A percentile compares a stretch with the other conserved stretches of the same genome.
Evolutionary conservation across 148 eudicot genomes (phyloP).

Genomic region (Chenopodium quinoa): DNA sequence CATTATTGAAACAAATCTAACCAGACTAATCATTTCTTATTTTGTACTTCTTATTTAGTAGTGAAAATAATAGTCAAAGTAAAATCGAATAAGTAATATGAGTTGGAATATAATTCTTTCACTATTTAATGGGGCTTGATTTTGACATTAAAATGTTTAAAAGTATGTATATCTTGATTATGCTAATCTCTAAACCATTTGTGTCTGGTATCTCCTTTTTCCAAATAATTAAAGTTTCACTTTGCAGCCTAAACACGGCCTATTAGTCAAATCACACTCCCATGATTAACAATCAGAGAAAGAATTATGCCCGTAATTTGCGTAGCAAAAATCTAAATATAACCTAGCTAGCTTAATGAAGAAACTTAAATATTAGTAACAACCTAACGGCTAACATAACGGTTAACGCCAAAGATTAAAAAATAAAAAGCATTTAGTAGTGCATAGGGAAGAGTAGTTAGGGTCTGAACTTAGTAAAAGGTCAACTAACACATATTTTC

Average conservation of each 20-base stretch:
- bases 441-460: neutral
- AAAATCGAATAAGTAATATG: too few species aligned
- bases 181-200: neutral
- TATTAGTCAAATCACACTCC: slow-evolving; percentile 11
- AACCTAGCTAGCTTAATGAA: too few species aligned
- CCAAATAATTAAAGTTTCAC: too few species aligned
- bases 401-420: too few species aligned
- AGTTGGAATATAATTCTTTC: too few species aligned
- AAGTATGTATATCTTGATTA: neutral
- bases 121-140: slow-evolving; percentile 2
- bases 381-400: neutral
- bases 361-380: neutral
- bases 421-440: neutral
- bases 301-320: slow-evolving; percentile 3
- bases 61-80: too few species aligned
- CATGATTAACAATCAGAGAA: slow-evolving; percentile 8
- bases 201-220: neutral
- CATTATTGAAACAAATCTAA: too few species aligned
- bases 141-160: neutral
- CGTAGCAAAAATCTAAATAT: neutral
- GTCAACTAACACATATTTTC: too few species aligned
- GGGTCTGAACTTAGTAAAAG: neutral
- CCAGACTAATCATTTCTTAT: too few species aligned
- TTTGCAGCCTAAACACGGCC: neutral
- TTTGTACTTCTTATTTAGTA: too few species aligned